phyloP scores from a whole-genome alignment of 805 yeast species.

The Candida sakaeoensis region DNA sequence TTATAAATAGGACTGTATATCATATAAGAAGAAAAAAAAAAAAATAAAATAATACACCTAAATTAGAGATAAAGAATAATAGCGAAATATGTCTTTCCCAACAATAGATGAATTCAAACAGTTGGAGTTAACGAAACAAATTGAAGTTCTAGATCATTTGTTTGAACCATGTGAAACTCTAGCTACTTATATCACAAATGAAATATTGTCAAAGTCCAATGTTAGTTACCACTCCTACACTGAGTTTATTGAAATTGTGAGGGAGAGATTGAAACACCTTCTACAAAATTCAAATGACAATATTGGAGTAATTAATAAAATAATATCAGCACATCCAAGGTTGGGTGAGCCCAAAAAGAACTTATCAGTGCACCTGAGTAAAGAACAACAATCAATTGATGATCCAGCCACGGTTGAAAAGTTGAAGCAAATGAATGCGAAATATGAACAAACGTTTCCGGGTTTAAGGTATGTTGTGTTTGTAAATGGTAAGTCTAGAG shows the following conservation, averaged over 20 bases:
- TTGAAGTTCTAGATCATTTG: slow-evolving; percentile 47
- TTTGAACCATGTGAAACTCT: slow-evolving; percentile 61
- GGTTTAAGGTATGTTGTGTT: slow-evolving; percentile 83
- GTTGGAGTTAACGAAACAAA: slow-evolving; percentile 24
- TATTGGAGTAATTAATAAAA: slow-evolving; percentile 36
- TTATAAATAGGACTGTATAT: neutral
- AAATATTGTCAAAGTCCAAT: slow-evolving; percentile 16
- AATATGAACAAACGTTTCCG: slow-evolving; percentile 59
- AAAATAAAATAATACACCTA: neutral
- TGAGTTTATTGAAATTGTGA: slow-evolving; percentile 44
- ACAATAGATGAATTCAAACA: slow-evolving; percentile 17
- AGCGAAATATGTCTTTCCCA: slow-evolving; percentile 30
- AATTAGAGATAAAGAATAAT: too few species aligned
- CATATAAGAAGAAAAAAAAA: neutral
- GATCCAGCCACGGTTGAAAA: slow-evolving; percentile 46
- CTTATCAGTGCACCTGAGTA: slow-evolving; percentile 60
- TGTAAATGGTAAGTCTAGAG: slow-evolving; percentile 77
- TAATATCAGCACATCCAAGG: slow-evolving; percentile 90
- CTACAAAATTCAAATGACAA: slow-evolving; percentile 21
- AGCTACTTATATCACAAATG: slow-evolving; percentile 30
- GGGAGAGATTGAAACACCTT: slow-evolving; percentile 30
- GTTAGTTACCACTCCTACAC: slow-evolving; percentile 20
- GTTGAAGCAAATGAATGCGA: slow-evolving; percentile 51
- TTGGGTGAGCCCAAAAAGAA: slow-evolving; percentile 60
- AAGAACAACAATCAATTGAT: slow-evolving; percentile 67